Base-by-base conservation (phyloP, 2,329 filamentous ascomycete genomes). In the Ramularia endophylla region DNA sequence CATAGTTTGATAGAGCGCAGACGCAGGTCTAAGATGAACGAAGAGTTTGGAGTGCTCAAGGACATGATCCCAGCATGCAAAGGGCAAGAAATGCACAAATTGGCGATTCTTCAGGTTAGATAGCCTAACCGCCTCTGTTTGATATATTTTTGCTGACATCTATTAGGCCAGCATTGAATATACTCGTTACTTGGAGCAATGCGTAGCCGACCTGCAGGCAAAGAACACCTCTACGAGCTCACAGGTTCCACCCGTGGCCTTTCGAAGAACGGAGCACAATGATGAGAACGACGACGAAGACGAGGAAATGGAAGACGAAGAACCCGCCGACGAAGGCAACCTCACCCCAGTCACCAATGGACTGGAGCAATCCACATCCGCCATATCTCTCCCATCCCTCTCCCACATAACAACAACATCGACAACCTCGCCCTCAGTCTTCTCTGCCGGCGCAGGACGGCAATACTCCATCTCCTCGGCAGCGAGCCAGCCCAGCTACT, bases 71-170 rank as follows among this genome's bases (percentile, higher is more conserved):
- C 92, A 1, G 90, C 92, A 2, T 97, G 92, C 64, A 80, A 78
- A n/a, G 89, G 88, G 5, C 78, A 82, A 52, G 90, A 97, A 59
- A 97, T 97, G 92, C 92, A 97, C 65, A 98, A 98, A 67, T 70
- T 97, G 43, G 88, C 89, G 12, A 95, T 97, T 54, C 68, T 97
- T 37, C 88, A 95, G 78, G 89, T 94, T 63, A 50, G 74, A 4
- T 11, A 12, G 18, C 17, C 29, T 11, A 20, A n/a, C n/a, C n/a
- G n/a, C n/a, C n/a, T n/a, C n/a, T n/a, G n/a, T 17, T 22, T 15
- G 16, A 22, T 15, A 13, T 9, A 16, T n/a, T 16, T 15, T 13
- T 16, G 17, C 40, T 46, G 36, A 51, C 18, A 31, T 12, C 15
- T 15, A 18, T 33, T 50, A 95, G 88, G 90, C 90, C 4, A 92